Conservation (phyloP, 805 yeast genomes). For the Zygosaccharomyces bailii region DNA sequence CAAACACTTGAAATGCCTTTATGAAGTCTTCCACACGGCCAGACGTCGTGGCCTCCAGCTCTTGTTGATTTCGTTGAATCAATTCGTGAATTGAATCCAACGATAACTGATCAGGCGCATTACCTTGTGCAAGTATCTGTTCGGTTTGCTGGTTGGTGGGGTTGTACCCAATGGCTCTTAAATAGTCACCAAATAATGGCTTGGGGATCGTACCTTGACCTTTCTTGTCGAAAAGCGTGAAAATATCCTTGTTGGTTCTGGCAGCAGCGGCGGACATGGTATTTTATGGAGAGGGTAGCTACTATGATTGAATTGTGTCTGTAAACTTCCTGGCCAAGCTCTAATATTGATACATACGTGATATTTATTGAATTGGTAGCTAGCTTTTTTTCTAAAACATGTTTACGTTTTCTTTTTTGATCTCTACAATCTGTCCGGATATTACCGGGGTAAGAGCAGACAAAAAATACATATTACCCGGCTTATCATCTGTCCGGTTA, state of each 20-base stretch:
- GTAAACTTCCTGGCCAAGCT: background rate
- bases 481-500: background rate
- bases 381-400: background rate
- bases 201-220: slow-evolving; percentile 89
- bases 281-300: background rate
- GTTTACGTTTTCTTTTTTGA: background rate
- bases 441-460: background rate
- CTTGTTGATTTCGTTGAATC: slow-evolving; percentile 25
- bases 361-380: too few relatives aligned
- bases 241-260: slow-evolving; percentile 77
- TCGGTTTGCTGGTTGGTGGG: slow-evolving; percentile 64
- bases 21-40: slow-evolving; percentile 64
- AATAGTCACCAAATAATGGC: slow-evolving; percentile 83
- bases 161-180: slow-evolving; percentile 97
- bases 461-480: background rate
- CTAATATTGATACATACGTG: too few relatives aligned
- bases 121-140: slow-evolving; percentile 21
- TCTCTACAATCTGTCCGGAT: background rate
- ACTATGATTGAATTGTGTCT: background rate
- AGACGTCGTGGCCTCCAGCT: slow-evolving; percentile 32
- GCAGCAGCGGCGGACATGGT: slow-evolving; percentile 24
- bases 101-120: slow-evolving; percentile 19
- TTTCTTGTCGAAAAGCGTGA: slow-evolving; percentile 92
- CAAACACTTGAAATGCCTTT: slow-evolving; percentile 95
- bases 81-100: slow-evolving; percentile 32